Base-by-base conservation (phyloP, 441 rosid species). In the Gossypium davidsonii region DNA sequence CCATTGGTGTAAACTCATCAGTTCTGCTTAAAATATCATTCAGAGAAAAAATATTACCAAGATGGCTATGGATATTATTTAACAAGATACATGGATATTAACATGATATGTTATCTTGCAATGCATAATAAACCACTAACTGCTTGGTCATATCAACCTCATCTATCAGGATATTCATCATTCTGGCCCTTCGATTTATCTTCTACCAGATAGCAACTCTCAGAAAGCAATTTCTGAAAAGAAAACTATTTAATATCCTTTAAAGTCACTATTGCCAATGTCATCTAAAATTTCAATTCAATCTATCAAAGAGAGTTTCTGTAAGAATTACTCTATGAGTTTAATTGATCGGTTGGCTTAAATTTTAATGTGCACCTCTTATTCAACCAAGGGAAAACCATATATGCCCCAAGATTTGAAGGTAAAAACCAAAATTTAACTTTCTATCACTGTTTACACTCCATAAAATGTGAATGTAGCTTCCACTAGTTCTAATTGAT, bases 1-100 rank as follows among this genome's bases (percentile, higher is more conserved):
- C 96, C 64, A 83, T 63, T 71, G 83, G 42, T 25, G 92, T 88
- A 77, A 76, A 82, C 77, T 89, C 95, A 77, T 95, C 96, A 90
- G 85, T 88, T 86, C 99, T 94, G 89, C 80, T 69, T 62, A 71
- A 53, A 72, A 11, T 57, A 17, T 57, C 44, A 51, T 5, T 4
- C 23, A 6, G 56, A 21, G 49, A 20, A 39, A 42, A 42, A 73
- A 52, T 20, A 63, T 7, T 25, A 26, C 10, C 44, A 64, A 44
- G 46, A 52, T 52, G 56, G 8, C 7, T 15, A 49, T 49, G 46
- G 12, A 42, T 42, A 42, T 42, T 42, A 42, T 42, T 42, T 4
- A 42, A 42, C 12, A 42, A 42, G 12, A 42, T 42, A 42, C 46
- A 42, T 42, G 46, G 46, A 42, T 42, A 42, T 42, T 42, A 42